phyloP scores from a whole-genome alignment of 2,329 filamentous ascomycete species.

The Cladosporium sp. region DNA sequence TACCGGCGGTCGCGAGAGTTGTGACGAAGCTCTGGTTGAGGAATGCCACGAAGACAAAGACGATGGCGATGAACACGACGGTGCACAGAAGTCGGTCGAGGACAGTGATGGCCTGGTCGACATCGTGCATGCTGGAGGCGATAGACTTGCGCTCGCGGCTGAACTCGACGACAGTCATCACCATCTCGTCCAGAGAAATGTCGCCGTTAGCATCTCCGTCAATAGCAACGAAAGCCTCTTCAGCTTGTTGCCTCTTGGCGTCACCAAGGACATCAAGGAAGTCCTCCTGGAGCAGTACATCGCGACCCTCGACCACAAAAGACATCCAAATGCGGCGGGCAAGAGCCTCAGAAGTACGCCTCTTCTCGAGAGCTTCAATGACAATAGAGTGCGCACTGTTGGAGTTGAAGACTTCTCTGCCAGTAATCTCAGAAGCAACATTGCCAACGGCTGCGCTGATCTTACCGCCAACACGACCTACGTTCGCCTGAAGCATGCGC shows the following conservation, averaged over 20 bases:
- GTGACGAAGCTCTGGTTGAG: slow-evolving; percentile 83
- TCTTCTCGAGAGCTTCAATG: slow-evolving; percentile 83
- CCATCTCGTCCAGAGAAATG: slow-evolving; percentile 93
- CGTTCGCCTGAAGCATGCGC: slow-evolving; percentile 64
- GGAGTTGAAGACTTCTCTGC: slow-evolving; percentile 92
- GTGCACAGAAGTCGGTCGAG: slow-evolving; percentile 83
- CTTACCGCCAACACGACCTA: slow-evolving; percentile 83
- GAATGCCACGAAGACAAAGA: slow-evolving; percentile 69
- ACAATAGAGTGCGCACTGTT: slow-evolving; percentile 89
- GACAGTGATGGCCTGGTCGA: slow-evolving; percentile 88
- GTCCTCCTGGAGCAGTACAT: slow-evolving; percentile 77
- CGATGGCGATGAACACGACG: slow-evolving; percentile 74
- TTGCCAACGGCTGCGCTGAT: slow-evolving; percentile 91
- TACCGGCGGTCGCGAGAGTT: slow-evolving; percentile 85
- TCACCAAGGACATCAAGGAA: slow-evolving; percentile 82
- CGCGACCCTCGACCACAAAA: slow-evolving; percentile 86
- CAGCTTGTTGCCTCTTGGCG: slow-evolving; percentile 72
- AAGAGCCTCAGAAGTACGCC: slow-evolving; percentile 80
- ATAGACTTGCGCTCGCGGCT: slow-evolving; percentile 86
- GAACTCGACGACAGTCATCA: slow-evolving; percentile 80
- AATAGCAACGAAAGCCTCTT: slow-evolving; percentile 77
- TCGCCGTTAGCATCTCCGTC: slow-evolving; percentile 91
- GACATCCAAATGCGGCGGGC: slow-evolving; percentile 98
- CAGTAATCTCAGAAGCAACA: slow-evolving; percentile 90
- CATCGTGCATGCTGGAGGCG: slow-evolving; percentile 92